Percentiles rank a stretch among this genome's conserved stretches.
Evolutionary conservation across 495 filamentous ascomycete genomes (phyloP).

Genomic region (Aspergillus cavernicola): DNA sequence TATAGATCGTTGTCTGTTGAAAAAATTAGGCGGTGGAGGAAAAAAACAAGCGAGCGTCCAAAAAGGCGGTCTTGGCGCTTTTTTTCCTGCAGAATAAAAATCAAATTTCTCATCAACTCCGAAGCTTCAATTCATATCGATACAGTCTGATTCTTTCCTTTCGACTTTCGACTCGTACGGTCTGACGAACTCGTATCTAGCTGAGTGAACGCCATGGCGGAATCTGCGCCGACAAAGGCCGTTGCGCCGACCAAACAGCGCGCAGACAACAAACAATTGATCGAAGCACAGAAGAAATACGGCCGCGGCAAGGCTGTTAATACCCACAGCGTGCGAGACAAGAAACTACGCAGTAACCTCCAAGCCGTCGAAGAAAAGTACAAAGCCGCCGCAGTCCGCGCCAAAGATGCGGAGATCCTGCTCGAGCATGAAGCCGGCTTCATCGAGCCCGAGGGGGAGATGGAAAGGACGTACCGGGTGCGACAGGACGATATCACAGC

Average conservation of each 20-base stretch:
- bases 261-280: slow-evolving; percentile 37
- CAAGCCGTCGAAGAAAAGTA: slow-evolving; percentile 75
- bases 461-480: slow-evolving; percentile 89
- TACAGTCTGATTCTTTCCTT: too few relatives aligned
- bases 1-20: slow-evolving; percentile 14
- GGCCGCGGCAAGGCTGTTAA: slow-evolving; percentile 72
- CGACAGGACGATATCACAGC: slow-evolving; percentile 80
- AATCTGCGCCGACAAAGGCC: slow-evolving; percentile 31
- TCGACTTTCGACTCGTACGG: too few relatives aligned
- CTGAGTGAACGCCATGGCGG: slow-evolving; percentile 15
- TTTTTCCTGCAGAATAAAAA: slow-evolving; percentile 24
- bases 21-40: slow-evolving; percentile 23
- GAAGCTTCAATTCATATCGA: too few relatives aligned
- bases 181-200: too few relatives aligned
- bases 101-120: slow-evolving; percentile 5
- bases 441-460: slow-evolving; percentile 79
- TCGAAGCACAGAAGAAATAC: slow-evolving; percentile 73
- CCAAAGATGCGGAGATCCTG: slow-evolving; percentile 93
- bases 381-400: slow-evolving; percentile 71
- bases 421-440: slow-evolving; percentile 85
- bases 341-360: slow-evolving; percentile 81
- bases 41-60: slow-evolving; percentile 16
- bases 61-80: slow-evolving; percentile 27
- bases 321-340: slow-evolving; percentile 64
- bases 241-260: slow-evolving; percentile 29